Percentiles rank a stretch among this genome's conserved stretches.
phyloP scores from a whole-genome alignment of 1,284 basidiomycete species.

The Porodaedalea pini region DNA sequence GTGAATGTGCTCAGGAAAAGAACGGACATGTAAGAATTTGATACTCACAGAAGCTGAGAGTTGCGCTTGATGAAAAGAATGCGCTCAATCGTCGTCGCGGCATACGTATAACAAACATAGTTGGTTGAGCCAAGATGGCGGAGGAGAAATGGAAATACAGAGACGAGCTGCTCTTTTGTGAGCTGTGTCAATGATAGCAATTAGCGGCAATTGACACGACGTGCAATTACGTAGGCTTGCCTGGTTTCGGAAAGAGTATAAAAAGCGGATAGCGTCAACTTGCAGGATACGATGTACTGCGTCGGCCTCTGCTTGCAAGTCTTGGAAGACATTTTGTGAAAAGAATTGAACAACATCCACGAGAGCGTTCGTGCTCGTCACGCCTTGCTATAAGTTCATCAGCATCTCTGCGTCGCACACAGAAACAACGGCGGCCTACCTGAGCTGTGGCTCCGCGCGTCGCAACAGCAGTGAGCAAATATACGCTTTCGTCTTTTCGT shows the following conservation, averaged over 20 bases:
- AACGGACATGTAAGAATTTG: no score
- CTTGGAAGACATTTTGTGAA: conserved; percentile 85
- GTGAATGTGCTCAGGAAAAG: no score
- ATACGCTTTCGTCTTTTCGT: conserved; percentile 95
- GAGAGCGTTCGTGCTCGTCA: conserved; percentile 88
- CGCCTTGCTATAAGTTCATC: conserved; percentile 63
- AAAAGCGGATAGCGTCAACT: conserved; percentile 93
- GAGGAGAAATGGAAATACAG: conserved; percentile 87
- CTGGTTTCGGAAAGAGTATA: conserved; percentile 94
- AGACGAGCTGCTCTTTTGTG: conserved; percentile 90
- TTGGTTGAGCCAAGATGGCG: conserved; percentile 79
- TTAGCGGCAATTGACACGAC: no score
- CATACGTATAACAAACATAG: conserved; percentile 86
- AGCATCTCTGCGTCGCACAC: background rate
- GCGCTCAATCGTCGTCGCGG: conserved; percentile 86
- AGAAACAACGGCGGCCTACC: conserved; percentile 41
- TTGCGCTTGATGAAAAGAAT: conserved; percentile 84
- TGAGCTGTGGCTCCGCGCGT: conserved; percentile 83
- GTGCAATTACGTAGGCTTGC: conserved; percentile 38
- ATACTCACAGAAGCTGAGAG: conserved; percentile 59
- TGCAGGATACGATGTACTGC: conserved; percentile 86
- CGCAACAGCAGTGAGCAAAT: conserved; percentile 88
- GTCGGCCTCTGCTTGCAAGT: conserved; percentile 72
- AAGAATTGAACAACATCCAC: conserved; percentile 97
- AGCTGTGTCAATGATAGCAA: conserved; percentile 46